Base-by-base conservation (phyloP, 2,329 filamentous ascomycete species). In the Exophiala sp. region DNA sequence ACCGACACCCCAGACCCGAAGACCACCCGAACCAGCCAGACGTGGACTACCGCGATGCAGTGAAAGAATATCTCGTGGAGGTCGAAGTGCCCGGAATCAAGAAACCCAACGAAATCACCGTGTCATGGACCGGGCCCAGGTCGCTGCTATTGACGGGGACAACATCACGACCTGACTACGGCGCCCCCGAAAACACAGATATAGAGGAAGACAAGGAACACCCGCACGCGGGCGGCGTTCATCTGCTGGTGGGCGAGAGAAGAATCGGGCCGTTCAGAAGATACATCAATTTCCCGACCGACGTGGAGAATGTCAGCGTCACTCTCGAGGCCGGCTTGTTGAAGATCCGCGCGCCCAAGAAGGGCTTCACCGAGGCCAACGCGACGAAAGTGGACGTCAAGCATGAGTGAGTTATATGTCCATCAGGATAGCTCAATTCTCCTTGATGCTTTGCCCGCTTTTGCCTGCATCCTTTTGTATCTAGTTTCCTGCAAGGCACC, bases 21-120 rank as follows among this genome's bases (percentile, higher is more conserved):
- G 48, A 55, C n/a, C 48, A 58, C 43, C 53, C 54, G n/a, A 57
- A 58, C 46, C 51, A 58, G 19, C 54, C 54, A 10, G 51, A 58
- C 41, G 42, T 57, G 19, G 54, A 58, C 41, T 52, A 52, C 41
- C 53, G 54, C 40, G 53, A 58, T 30, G 53, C 48, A 2, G 45
- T 54, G 39, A 50, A 52, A 5, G 53, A 58, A 24, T 57, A 55
- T 43, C 39, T 56, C 27, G 32, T 58, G 19, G 55, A 58, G 18
- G 39, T 58, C 30, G 55, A 58, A 47, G 55, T 58, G 8, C 55
- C 55, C 1, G 55, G 55, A 1, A 47, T 51, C 50, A 58, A 56
- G 29, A 53, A 58, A 19, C 53, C 52, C 30, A 48, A 44, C 38
- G 55, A 58, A 22, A 23, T 58, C 29, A 53, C 53, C 29, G 51